These are phyloP conservation scores for Tricharina praecox DNA, from an alignment of 495 filamentous ascomycete genomes.

Conservation along the genomic window DNA sequence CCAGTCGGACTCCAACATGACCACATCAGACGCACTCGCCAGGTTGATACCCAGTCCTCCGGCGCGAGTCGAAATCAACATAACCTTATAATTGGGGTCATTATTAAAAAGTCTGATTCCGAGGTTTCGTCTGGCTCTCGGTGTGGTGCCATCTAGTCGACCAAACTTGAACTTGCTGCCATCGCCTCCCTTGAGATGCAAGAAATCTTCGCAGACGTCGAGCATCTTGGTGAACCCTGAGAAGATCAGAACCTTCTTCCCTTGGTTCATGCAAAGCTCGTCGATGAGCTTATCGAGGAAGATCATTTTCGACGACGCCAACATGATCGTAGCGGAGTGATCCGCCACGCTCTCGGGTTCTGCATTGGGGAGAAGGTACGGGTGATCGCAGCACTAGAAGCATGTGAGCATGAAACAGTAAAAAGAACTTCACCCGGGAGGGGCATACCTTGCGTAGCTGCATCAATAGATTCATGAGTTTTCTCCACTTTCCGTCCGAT, in stretches of 20 bases:
- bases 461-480: constrained; percentile 47
- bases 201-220: constrained; percentile 42
- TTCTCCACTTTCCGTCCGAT: constrained; percentile 30
- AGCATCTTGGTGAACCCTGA: constrained; percentile 44
- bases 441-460: constrained; percentile 39
- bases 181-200: constrained; percentile 34
- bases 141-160: constrained; percentile 42
- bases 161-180: constrained; percentile 34
- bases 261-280: constrained; percentile 38
- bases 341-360: constrained; percentile 30
- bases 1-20: constrained; percentile 52
- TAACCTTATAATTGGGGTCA: constrained; percentile 36
- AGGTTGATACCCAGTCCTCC: constrained; percentile 51
- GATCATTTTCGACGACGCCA: constrained; percentile 47
- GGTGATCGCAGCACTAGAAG: constrained; percentile 41
- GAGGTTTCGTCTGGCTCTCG: constrained; percentile 38
- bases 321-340: constrained; percentile 32
- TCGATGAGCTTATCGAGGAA: constrained; percentile 44
- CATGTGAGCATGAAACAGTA: too few species aligned
- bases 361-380: constrained; percentile 39
- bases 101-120: constrained; percentile 43
- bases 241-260: constrained; percentile 48
- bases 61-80: constrained; percentile 47
- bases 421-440: too few species aligned
- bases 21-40: constrained; percentile 40